Evolutionary conservation across 768 basidiomycete species (phyloP).

Genomic region (Lanmaoa rubissima): DNA sequence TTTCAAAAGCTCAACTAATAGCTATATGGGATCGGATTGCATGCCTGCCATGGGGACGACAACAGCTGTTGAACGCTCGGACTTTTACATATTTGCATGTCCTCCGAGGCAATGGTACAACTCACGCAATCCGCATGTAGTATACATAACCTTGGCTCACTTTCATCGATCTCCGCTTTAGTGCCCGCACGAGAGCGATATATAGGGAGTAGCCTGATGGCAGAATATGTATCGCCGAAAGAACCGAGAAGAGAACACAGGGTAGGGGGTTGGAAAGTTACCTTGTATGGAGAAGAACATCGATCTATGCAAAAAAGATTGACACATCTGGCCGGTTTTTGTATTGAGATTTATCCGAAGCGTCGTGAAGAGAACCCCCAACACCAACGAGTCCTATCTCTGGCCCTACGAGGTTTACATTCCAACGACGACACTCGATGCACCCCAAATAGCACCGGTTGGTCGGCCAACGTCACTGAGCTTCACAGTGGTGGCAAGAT

Average conservation of each 20-base stretch:
- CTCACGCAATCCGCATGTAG: not conserved
- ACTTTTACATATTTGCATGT: not conserved
- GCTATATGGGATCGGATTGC: not conserved
- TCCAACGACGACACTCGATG: constrained; percentile 49
- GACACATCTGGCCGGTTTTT: constrained; percentile 49
- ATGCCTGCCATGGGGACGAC: not conserved
- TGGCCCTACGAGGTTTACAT: too few species aligned
- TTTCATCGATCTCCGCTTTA: constrained; percentile 3
- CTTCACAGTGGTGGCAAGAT: constrained; percentile 17
- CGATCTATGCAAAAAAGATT: not conserved
- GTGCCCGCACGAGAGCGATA: not conserved
- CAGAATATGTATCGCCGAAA: not conserved
- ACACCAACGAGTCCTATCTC: constrained; percentile 60
- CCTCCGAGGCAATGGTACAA: not conserved
- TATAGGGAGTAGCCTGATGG: not conserved
- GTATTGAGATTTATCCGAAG: too few species aligned
- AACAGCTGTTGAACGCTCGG: not conserved
- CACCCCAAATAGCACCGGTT: constrained; percentile 67
- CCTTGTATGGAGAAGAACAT: not conserved
- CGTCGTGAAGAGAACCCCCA: too few species aligned
- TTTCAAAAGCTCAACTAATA: not conserved
- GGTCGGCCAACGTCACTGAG: constrained; percentile 61
- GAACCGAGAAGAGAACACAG: not conserved
- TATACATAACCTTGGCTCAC: not conserved
- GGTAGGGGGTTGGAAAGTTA: not conserved